These are phyloP conservation scores for Coccinonectria pachysandricola DNA, from an alignment of 2,329 filamentous ascomycete genomes.

Conservation along the genomic window DNA sequence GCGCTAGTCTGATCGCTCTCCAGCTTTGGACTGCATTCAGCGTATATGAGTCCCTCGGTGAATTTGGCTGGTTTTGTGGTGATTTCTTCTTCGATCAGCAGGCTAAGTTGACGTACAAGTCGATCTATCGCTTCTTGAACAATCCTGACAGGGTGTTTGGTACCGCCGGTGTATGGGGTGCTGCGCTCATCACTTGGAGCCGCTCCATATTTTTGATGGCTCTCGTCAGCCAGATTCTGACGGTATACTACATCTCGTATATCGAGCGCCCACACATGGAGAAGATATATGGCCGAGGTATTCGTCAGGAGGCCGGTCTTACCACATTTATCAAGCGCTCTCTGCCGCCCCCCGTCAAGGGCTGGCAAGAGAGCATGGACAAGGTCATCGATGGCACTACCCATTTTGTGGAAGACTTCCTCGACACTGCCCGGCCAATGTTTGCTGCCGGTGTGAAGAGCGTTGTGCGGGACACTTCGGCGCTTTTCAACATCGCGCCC, in stretches of 20 bases:
- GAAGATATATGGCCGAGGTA: slow-evolving; percentile 79
- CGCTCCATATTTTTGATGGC: slow-evolving; percentile 78
- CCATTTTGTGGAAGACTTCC: slow-evolving; percentile 82
- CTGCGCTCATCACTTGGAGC: slow-evolving; percentile 87
- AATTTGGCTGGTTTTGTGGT: slow-evolving; percentile 98
- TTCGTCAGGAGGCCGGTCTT: slow-evolving; percentile 80
- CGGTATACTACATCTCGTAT: slow-evolving; percentile 78
- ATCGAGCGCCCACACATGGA: slow-evolving; percentile 97
- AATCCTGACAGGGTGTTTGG: slow-evolving; percentile 93
- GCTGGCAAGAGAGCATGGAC: slow-evolving; percentile 79
- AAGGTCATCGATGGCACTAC: slow-evolving; percentile 76
- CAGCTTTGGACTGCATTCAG: slow-evolving; percentile 90
- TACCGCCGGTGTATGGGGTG: slow-evolving; percentile 89
- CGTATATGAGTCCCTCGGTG: slow-evolving; percentile 89
- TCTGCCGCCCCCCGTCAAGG: slow-evolving; percentile 70
- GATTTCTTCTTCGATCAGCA: slow-evolving; percentile 95
- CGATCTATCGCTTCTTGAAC: slow-evolving; percentile 96
- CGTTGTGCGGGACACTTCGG: slow-evolving; percentile 78
- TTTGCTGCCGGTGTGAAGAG: slow-evolving; percentile 77
- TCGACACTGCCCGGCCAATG: slow-evolving; percentile 77
- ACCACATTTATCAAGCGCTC: slow-evolving; percentile 85
- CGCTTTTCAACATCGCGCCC: slow-evolving; percentile 82
- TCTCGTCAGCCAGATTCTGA: slow-evolving; percentile 73
- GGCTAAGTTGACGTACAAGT: slow-evolving; percentile 85
- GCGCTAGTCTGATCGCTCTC: slow-evolving; percentile 67